These are phyloP conservation scores for Epichloe scottii DNA, from an alignment of 2,329 filamentous ascomycete genomes.

Conservation along the genomic window DNA sequence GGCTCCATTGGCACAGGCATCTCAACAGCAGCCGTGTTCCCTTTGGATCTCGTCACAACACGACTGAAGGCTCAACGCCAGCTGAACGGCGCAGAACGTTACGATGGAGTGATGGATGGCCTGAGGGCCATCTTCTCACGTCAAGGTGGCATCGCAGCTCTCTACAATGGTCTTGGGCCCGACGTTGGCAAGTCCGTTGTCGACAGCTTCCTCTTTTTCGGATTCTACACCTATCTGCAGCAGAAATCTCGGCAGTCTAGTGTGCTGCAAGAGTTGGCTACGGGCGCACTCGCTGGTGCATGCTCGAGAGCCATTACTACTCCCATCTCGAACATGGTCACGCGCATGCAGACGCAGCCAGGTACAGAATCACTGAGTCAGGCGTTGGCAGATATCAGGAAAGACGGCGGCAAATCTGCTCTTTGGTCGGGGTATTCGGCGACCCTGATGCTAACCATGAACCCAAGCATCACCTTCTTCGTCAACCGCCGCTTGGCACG, in stretches of 20 bases:
- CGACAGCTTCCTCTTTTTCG: slow-evolving; percentile 78
- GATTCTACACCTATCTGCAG: slow-evolving; percentile 54
- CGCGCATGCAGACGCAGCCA: slow-evolving; percentile 62
- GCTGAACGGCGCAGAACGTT: slow-evolving; percentile 36
- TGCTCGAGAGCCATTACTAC: slow-evolving; percentile 66
- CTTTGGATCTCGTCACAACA: slow-evolving; percentile 69
- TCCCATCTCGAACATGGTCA: slow-evolving; percentile 71
- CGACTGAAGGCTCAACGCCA: slow-evolving; percentile 68
- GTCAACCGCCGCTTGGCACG: slow-evolving; percentile 62
- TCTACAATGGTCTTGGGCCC: slow-evolving; percentile 54
- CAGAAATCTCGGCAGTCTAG: slow-evolving; percentile 35
- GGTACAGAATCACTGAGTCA: slow-evolving; percentile 32
- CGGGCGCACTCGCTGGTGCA: slow-evolving; percentile 63
- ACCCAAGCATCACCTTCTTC: slow-evolving; percentile 77
- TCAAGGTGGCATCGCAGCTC: slow-evolving; percentile 57
- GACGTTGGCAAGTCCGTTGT: slow-evolving; percentile 56
- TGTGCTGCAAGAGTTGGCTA: slow-evolving; percentile 57
- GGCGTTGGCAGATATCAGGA: slow-evolving; percentile 50
- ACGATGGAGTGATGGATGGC: slow-evolving; percentile 56
- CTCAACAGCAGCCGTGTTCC: slow-evolving; percentile 68
- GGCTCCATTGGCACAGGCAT: slow-evolving; percentile 68
- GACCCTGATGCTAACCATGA: slow-evolving; percentile 65
- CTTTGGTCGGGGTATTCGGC: slow-evolving; percentile 88
- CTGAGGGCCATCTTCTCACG: slow-evolving; percentile 55
- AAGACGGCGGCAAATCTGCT: slow-evolving; percentile 58